These are phyloP conservation scores for Saxophila tyrrhenica DNA, from an alignment of 495 filamentous ascomycete species.

Conservation along the genomic window DNA sequence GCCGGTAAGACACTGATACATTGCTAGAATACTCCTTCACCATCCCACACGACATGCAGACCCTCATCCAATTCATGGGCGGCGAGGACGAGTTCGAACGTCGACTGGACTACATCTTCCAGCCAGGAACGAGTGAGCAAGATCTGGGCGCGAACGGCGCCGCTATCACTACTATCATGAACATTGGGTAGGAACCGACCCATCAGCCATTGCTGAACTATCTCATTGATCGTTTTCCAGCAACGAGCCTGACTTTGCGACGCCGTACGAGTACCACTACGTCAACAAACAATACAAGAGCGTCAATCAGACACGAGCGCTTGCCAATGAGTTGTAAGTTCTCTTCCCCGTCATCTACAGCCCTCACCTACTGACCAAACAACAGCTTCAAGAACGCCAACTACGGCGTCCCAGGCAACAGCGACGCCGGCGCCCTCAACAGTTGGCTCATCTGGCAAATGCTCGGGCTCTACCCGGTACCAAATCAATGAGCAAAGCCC, in stretches of 20 bases:
- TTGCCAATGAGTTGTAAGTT: slow-evolving; percentile 21
- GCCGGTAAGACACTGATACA: not conserved
- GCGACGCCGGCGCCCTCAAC: slow-evolving; percentile 28
- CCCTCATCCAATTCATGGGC: slow-evolving; percentile 30
- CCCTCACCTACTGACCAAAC: not conserved
- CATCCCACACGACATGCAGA: slow-evolving; percentile 26
- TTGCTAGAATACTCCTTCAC: slow-evolving; percentile 26
- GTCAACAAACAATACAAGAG: slow-evolving; percentile 26
- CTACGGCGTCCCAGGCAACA: slow-evolving; percentile 29
- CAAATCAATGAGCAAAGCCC: too few species aligned
- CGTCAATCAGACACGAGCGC: slow-evolving; percentile 20
- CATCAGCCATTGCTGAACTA: too few species aligned
- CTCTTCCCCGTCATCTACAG: not conserved
- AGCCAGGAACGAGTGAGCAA: slow-evolving; percentile 23
- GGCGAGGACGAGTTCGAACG: slow-evolving; percentile 23
- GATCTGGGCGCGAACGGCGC: slow-evolving; percentile 26
- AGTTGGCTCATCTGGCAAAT: slow-evolving; percentile 30
- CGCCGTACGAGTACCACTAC: slow-evolving; percentile 31
- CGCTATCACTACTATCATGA: slow-evolving; percentile 26
- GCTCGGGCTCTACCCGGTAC: slow-evolving; percentile 29
- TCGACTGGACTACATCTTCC: slow-evolving; percentile 28
- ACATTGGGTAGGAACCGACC: slow-evolving; percentile 24
- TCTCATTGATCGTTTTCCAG: slow-evolving; percentile 2
- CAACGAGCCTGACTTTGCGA: slow-evolving; percentile 30
- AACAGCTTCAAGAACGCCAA: slow-evolving; percentile 19